Conservation (phyloP, 768 basidiomycete genomes). For the Inosperma sp. region DNA sequence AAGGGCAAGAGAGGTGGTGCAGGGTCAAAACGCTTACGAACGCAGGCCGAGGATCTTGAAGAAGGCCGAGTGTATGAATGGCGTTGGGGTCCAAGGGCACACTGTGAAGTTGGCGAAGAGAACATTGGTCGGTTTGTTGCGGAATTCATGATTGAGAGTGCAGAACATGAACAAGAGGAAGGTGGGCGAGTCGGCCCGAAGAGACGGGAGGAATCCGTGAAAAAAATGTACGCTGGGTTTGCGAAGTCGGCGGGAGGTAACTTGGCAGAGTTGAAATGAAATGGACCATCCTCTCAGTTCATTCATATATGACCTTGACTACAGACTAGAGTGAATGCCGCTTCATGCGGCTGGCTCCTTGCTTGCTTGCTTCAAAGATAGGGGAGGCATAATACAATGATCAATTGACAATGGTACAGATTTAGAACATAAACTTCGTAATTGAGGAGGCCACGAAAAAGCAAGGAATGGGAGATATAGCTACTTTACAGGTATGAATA, state of each 20-base stretch:
- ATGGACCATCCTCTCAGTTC: not conserved
- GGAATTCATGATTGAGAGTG: constrained; percentile 62
- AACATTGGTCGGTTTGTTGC: constrained; percentile 71
- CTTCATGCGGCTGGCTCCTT: not conserved
- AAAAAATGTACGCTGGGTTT: constrained; percentile 50
- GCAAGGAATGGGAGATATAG: too few relatives aligned
- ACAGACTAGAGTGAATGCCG: not conserved
- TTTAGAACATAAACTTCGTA: too few relatives aligned
- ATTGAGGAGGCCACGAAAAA: too few relatives aligned
- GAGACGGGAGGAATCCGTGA: constrained; percentile 35
- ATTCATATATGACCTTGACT: not conserved
- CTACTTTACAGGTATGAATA: too few relatives aligned
- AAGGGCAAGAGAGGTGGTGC: constrained; percentile 37
- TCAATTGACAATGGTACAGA: too few relatives aligned
- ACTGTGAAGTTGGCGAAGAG: constrained; percentile 78
- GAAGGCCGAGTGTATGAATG: constrained; percentile 56
- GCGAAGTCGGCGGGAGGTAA: constrained; percentile 62
- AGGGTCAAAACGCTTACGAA: constrained; percentile 51
- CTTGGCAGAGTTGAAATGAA: constrained; percentile 38
- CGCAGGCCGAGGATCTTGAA: constrained; percentile 37
- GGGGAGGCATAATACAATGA: too few relatives aligned
- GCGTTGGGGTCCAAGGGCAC: constrained; percentile 82
- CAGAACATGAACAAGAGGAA: constrained; percentile 36
- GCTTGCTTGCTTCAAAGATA: not conserved
- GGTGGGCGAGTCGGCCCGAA: constrained; percentile 29